A percentile compares a stretch with the other conserved stretches of the same genome.
Evolutionary conservation across 805 yeast genomes (phyloP).

Genomic region (Diddensiella transvaalensis): DNA sequence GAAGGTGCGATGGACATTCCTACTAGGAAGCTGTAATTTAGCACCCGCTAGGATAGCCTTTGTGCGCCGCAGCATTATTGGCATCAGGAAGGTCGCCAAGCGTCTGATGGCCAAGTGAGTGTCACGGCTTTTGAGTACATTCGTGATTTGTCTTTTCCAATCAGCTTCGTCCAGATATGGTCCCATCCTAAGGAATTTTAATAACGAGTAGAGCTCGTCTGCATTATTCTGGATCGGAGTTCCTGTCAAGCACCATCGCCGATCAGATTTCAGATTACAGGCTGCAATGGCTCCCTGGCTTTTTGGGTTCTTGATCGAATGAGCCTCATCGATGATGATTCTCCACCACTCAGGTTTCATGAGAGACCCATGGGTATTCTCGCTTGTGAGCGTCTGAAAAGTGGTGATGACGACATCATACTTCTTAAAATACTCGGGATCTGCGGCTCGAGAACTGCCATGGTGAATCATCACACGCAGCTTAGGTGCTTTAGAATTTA

Average conservation of each 20-base stretch:
- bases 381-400: slow-evolving; percentile 32
- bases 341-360: slow-evolving; percentile 43
- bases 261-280: slow-evolving; percentile 38
- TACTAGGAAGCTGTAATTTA: slow-evolving; percentile 26
- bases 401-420: slow-evolving; percentile 39
- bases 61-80: slow-evolving; percentile 45
- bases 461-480: slow-evolving; percentile 33
- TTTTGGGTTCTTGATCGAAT: slow-evolving; percentile 50
- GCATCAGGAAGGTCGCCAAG: slow-evolving; percentile 29
- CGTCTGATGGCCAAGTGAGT: slow-evolving; percentile 24
- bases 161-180: slow-evolving; percentile 26
- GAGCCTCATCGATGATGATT: slow-evolving; percentile 65
- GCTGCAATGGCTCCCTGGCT: slow-evolving; percentile 48
- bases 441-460: slow-evolving; percentile 30
- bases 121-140: slow-evolving; percentile 25
- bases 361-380: slow-evolving; percentile 26
- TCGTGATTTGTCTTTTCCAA: slow-evolving; percentile 30
- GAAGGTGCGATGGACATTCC: slow-evolving; percentile 19
- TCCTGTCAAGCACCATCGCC: slow-evolving; percentile 61
- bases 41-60: slow-evolving; percentile 36
- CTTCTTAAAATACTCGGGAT: slow-evolving; percentile 16
- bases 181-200: slow-evolving; percentile 38
- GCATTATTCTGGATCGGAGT: slow-evolving; percentile 60
- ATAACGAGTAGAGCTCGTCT: slow-evolving; percentile 50
- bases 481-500: slow-evolving; percentile 36